These are phyloP conservation scores for Tanacetum coccineum DNA, from an alignment of 129 eudicot species.

Conservation along the genomic window DNA sequence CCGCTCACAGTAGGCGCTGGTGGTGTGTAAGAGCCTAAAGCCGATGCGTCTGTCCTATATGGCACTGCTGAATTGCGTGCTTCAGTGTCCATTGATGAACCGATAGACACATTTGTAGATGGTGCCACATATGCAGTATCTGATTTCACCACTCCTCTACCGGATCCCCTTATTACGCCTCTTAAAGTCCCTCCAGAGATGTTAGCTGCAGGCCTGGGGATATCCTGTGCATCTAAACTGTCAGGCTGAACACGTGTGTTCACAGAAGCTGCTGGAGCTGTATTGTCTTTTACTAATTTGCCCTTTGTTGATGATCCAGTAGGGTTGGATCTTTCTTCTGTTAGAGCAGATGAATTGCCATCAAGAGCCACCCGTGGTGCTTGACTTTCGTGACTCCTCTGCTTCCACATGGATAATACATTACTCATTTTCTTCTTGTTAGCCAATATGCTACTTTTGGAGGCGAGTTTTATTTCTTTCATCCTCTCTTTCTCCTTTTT, in stretches of 20 bases:
- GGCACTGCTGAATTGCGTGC: conserved; percentile 42
- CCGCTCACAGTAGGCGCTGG: conserved; percentile 63
- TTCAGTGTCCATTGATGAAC: conserved; percentile 40
- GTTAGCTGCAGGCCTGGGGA: conserved; percentile 44
- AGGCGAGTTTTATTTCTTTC: conserved; percentile 88
- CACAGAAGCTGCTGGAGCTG: conserved; percentile 28
- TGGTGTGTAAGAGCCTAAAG: conserved; percentile 70
- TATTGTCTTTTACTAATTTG: conserved; percentile 47
- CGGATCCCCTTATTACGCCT: conserved; percentile 92
- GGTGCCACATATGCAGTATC: conserved; percentile 63
- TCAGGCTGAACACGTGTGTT: conserved; percentile 34
- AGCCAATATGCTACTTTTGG: conserved; percentile 88
- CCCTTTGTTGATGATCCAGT: conserved; percentile 37
- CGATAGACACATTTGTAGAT: conserved; percentile 24
- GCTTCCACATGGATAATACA: conserved; percentile 95
- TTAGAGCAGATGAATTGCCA: conserved; percentile 33
- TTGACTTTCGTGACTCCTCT: conserved; percentile 96
- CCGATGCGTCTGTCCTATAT: conserved; percentile 81
- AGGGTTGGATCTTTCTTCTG: conserved; percentile 50
- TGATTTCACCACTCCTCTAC: conserved; percentile 65
- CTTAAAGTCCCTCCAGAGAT: conserved; percentile 59
- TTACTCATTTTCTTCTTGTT: conserved; percentile 96
- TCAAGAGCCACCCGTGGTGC: conserved; percentile 91
- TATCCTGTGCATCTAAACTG: conserved; percentile 47
- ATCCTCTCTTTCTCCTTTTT: conserved; percentile 83